phyloP scores from a whole-genome alignment of 495 filamentous ascomycete species.

The Aspergillus avenaceus region DNA sequence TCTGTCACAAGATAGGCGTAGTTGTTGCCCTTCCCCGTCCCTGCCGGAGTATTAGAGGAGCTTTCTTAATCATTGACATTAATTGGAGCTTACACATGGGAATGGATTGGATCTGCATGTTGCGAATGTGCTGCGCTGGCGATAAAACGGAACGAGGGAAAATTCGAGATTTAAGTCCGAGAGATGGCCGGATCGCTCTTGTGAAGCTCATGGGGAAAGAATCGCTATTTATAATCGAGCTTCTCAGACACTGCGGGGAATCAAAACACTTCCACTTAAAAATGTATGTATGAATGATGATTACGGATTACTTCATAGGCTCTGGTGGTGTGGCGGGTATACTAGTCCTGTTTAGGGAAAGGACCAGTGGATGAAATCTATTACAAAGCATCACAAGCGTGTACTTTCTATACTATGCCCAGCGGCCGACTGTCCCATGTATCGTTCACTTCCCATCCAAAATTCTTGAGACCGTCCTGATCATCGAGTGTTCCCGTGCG shows the following conservation, averaged over 20 bases:
- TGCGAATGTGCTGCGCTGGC: conserved; percentile 20
- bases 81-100: conserved; percentile 80
- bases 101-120: conserved; percentile 96
- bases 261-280: neutral
- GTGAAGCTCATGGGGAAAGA: conserved; percentile 29
- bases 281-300: conserved; percentile 5
- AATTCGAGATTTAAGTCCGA: conserved; percentile 1
- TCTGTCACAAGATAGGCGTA: conserved; percentile 96
- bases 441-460: conserved; percentile 30
- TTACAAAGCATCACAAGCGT: neutral
- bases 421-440: conserved; percentile 36
- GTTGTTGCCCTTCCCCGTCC: conserved; percentile 87
- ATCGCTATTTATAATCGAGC: neutral
- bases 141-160: neutral
- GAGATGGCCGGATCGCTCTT: conserved; percentile 14
- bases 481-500: conserved; percentile 8
- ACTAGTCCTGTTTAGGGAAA: neutral
- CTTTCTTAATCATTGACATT: neutral
- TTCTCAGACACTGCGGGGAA: conserved; percentile 3
- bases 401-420: conserved; percentile 21
- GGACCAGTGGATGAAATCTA: neutral
- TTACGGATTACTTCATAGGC: conserved; percentile 20
- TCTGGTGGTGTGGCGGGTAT: neutral
- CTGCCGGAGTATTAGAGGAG: conserved; percentile 41
- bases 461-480: conserved; percentile 21